Evolutionary conservation across 768 basidiomycete species (phyloP), one percentile per base, ranked within the genome.

Genomic region (Boletus bicolor): DNA sequence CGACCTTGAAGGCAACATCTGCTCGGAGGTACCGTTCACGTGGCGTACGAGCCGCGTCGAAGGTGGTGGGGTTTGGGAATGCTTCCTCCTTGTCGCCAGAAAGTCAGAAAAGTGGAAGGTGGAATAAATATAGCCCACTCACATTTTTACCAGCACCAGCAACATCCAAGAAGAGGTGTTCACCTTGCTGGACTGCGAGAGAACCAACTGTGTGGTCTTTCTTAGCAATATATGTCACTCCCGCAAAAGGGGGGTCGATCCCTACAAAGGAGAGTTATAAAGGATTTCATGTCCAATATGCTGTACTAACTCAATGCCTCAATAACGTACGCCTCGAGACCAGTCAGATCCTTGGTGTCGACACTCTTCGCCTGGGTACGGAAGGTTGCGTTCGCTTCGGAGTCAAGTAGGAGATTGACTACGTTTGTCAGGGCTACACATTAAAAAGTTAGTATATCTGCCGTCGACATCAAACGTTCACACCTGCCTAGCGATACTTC

Each of bases 201-300:
- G 71, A 74, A 57, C 76, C 76, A 34, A 86, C 62, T 0, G 68
- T 62, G 34, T 77, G 73, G 38, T 83, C 77, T 47, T 75, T 75
- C 45, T 77, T 68, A 0, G 81, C 78, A 53, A 80, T 67, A 49
- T 86, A 86, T 63, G 80, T 84, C 34, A 82, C 80, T 52, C 90
- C 89, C 51, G 77, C 79, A 75, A 91, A 85, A 4, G 85, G 79
- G 10, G 90, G 88, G 43, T 87, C 85, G 47, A 89, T 75, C 51
- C 90, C 88, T 91, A 50, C 9, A 50, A 2, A 54, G 8, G 30
- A 15, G 19, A 12, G 38, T 67, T 19, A 66, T 53, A 14, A 55
- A 38, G 3, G 12, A 28, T 28, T 45, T 5, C 28, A 11, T 17
- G 5, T 35, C 10, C n/a, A 35, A 44, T 14, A 36, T 10, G 5